phyloP scores from a whole-genome alignment of 805 yeast species.

The Saccharomycopsis fibuligera region DNA sequence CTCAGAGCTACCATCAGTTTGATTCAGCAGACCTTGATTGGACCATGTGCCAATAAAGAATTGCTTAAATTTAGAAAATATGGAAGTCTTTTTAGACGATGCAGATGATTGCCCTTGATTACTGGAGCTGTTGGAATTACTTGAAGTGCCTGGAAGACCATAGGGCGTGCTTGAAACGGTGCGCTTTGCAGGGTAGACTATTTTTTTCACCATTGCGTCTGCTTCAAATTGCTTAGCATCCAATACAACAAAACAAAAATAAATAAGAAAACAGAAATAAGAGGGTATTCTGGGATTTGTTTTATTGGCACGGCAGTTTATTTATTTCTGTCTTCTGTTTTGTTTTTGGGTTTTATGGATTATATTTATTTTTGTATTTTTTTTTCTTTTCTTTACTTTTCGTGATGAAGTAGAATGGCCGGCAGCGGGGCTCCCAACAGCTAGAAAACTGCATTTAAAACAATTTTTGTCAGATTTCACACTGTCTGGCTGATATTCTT shows the following conservation, averaged over 20 bases:
- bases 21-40: too few species aligned
- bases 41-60: not conserved
- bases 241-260: too few species aligned
- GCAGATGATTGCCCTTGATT: not conserved
- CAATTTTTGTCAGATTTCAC: not conserved
- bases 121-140: not conserved
- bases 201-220: slow-evolving; percentile 17
- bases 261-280: too few species aligned
- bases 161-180: not conserved
- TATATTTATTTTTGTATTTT: not conserved
- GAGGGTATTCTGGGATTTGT: too few species aligned
- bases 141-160: not conserved
- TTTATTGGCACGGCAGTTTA: too few species aligned
- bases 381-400: not conserved
- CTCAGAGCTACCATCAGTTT: not conserved
- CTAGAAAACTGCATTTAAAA: too few species aligned
- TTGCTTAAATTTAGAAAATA: not conserved
- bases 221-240: too few species aligned
- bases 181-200: slow-evolving; percentile 16
- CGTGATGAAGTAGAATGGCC: too few species aligned
- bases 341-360: too few species aligned
- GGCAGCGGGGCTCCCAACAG: slow-evolving; percentile 6
- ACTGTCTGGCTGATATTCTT: not conserved
- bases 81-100: not conserved
- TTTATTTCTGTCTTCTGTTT: too few species aligned